Evolutionary conservation across 2,329 filamentous ascomycete genomes (phyloP).

Genomic region (Diplodia sapinea): DNA sequence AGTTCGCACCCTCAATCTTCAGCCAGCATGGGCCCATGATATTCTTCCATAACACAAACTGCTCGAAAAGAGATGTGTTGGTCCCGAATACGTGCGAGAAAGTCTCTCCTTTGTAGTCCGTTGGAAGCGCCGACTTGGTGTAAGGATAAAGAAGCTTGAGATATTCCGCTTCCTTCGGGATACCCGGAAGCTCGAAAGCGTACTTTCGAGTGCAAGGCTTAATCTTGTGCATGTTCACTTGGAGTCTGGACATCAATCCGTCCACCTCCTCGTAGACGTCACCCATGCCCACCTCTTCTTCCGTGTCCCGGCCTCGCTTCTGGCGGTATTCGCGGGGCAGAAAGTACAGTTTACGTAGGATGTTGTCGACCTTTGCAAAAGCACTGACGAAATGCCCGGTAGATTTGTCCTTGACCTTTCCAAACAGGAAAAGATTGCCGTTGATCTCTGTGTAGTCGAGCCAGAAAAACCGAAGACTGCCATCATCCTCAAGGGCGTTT

Average conservation of each 20-base stretch:
- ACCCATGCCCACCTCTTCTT: slow-evolving; percentile 81
- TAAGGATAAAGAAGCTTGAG: slow-evolving; percentile 97
- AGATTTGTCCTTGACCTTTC: slow-evolving; percentile 91
- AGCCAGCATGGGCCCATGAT: slow-evolving; percentile 99
- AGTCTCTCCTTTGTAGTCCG: slow-evolving; percentile 77
- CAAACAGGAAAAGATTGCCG: slow-evolving; percentile 90
- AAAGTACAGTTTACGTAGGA: slow-evolving; percentile 90
- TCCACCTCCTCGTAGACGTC: slow-evolving; percentile 92
- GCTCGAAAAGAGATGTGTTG: slow-evolving; percentile 93
- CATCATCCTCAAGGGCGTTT: slow-evolving; percentile 91
- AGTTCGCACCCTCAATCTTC: slow-evolving; percentile 84
- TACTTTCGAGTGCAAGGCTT: slow-evolving; percentile 91
- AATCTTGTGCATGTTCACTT: slow-evolving; percentile 89
- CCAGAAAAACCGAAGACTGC: slow-evolving; percentile 94
- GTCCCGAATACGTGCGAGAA: slow-evolving; percentile 94
- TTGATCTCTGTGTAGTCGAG: slow-evolving; percentile 93
- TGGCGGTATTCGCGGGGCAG: slow-evolving; percentile 74
- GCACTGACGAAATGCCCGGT: slow-evolving; percentile 82
- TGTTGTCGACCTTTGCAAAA: slow-evolving; percentile 95
- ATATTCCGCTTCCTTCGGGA: slow-evolving; percentile 89
- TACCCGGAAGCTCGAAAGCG: slow-evolving; percentile 85
- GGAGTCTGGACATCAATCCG: slow-evolving; percentile 82
- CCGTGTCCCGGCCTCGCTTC: slow-evolving; percentile 68
- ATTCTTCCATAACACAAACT: slow-evolving; percentile 98
- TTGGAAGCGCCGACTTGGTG: slow-evolving; percentile 75